A percentile compares a stretch with the other conserved stretches of the same genome.
Conservation (phyloP, 2,329 filamentous ascomycete genomes). For the Phaeosphaeria sp. region DNA sequence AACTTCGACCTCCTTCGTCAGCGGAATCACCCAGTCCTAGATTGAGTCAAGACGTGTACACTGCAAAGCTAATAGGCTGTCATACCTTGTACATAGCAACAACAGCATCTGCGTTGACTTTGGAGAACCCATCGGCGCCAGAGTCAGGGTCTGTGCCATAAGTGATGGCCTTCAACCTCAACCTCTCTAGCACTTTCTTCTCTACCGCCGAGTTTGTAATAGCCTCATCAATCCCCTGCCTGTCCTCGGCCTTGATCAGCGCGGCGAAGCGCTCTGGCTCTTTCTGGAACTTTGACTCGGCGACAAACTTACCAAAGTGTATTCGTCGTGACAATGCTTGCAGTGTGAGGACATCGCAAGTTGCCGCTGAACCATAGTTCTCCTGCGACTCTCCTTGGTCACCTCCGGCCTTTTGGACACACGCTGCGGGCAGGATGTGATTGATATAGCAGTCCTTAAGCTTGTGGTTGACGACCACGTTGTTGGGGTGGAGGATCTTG, state of each 20-base stretch:
- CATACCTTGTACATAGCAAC: conserved; percentile 49
- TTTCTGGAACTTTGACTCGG: conserved; percentile 90
- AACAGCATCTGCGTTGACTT: conserved; percentile 86
- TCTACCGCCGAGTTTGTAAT: conserved; percentile 93
- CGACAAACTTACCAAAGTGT: conserved; percentile 98
- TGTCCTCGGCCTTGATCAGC: conserved; percentile 81
- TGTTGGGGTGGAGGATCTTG: conserved; percentile 82
- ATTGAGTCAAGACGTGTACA: not conserved
- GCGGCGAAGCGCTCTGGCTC: conserved; percentile 81
- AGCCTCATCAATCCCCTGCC: conserved; percentile 80
- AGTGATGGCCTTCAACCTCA: conserved; percentile 87
- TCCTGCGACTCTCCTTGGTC: conserved; percentile 87
- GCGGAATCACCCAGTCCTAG: conserved; percentile 84
- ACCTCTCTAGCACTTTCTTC: conserved; percentile 84
- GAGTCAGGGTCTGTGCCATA: conserved; percentile 89
- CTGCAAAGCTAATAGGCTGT: not conserved
- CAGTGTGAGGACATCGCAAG: conserved; percentile 86
- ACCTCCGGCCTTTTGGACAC: conserved; percentile 74
- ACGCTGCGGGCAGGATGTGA: conserved; percentile 82
- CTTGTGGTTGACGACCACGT: conserved; percentile 86
- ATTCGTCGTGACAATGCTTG: conserved; percentile 90
- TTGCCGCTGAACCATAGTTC: conserved; percentile 93
- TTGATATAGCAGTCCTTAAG: conserved; percentile 87
- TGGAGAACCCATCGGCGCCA: conserved; percentile 64
- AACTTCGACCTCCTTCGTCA: conserved; percentile 98